Conservation (phyloP, 345 rosid species). For the Brassica carinata region DNA sequence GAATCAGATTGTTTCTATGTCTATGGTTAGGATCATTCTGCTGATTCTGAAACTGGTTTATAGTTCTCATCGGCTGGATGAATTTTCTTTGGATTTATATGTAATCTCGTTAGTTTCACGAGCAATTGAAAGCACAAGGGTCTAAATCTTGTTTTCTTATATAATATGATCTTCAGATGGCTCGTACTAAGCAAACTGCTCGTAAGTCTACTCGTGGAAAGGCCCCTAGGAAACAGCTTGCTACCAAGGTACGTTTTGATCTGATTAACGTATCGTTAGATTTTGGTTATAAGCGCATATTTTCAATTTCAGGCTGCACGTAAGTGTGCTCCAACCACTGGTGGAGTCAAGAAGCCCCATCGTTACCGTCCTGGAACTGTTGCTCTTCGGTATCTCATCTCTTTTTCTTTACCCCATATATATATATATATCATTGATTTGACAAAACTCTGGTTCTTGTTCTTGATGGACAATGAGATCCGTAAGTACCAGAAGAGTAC, state of each 20-base stretch:
- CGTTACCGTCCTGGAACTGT: conserved; percentile 97
- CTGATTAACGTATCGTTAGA: neutral
- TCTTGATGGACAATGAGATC: conserved; percentile 57
- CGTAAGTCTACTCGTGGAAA: conserved; percentile 96
- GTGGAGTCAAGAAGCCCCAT: conserved; percentile 94
- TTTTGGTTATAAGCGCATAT: neutral
- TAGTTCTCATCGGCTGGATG: neutral
- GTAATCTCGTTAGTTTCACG: too few relatives aligned
- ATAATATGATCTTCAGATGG: conserved; percentile 23
- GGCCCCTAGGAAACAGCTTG: conserved; percentile 97
- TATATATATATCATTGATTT: neutral
- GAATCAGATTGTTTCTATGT: neutral
- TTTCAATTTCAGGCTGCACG: conserved; percentile 70
- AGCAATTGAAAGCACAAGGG: too few relatives aligned
- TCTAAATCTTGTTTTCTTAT: neutral
- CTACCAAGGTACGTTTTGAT: conserved; percentile 59
- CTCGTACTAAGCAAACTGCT: conserved; percentile 88
- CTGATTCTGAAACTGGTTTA: neutral
- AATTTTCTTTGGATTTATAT: neutral
- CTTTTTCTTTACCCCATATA: too few relatives aligned
- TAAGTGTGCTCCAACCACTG: conserved; percentile 94
- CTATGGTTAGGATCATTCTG: neutral
- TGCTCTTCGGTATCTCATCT: conserved; percentile 68
- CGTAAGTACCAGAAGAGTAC: conserved; percentile 98
- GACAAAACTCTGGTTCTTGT: neutral